A percentile compares a stretch with the other conserved stretches of the same genome.
Conservation (phyloP, 148 eudicot genomes). For the Linanthus parryae region DNA sequence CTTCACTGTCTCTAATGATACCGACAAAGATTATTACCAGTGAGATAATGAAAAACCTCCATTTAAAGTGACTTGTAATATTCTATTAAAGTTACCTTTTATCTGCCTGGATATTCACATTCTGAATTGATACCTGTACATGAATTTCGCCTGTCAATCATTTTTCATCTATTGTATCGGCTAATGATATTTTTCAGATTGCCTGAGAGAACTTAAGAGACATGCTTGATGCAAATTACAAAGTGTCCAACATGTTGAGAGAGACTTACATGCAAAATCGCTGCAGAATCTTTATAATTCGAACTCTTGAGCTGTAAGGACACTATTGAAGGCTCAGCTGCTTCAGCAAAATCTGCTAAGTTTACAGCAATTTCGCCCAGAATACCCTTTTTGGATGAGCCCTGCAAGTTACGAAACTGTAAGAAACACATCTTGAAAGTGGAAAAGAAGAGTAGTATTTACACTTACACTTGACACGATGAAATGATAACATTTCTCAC, state of each 20-base stretch:
- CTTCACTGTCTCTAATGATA: constrained; percentile 36
- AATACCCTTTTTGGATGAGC: constrained; percentile 72
- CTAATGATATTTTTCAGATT: neutral
- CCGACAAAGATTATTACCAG: constrained; percentile 10
- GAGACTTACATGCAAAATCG: constrained; percentile 62
- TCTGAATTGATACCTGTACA: constrained; percentile 74
- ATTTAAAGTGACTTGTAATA: neutral
- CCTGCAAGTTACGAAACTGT: too few relatives aligned
- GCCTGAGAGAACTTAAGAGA: neutral
- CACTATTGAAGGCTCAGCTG: constrained; percentile 44
- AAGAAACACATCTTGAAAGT: too few relatives aligned
- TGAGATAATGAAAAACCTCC: neutral
- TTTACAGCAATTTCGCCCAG: constrained; percentile 71
- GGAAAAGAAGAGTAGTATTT: too few relatives aligned
- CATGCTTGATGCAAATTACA: too few relatives aligned
- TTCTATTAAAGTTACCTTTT: constrained; percentile 38
- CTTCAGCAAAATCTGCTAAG: constrained; percentile 68
- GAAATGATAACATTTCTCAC: constrained; percentile 66
- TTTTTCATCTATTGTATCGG: too few relatives aligned
- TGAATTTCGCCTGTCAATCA: too few relatives aligned
- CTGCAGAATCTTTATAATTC: constrained; percentile 34
- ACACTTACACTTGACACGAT: constrained; percentile 79
- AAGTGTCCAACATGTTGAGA: too few relatives aligned
- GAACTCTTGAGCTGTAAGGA: constrained; percentile 56
- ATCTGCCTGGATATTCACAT: constrained; percentile 45